Base-by-base conservation (phyloP, 2,329 filamentous ascomycete genomes). In the Penicillium sp. region DNA sequence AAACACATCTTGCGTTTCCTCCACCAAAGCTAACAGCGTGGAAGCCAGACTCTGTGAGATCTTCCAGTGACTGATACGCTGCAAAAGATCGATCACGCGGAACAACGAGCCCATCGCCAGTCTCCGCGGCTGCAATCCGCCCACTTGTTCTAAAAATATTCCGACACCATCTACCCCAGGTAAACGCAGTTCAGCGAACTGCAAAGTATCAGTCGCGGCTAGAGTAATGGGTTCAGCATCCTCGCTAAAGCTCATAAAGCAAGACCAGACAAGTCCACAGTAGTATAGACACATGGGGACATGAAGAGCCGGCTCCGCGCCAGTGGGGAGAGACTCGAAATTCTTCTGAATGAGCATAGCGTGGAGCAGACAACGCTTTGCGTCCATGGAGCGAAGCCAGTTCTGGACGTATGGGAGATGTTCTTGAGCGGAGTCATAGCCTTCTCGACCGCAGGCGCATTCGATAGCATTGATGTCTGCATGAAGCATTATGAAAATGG, bases 1-100 rank as follows among this genome's bases (percentile, higher is more conserved):
- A 15, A 57, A 56, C 5, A 53, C 33, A 45, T 50, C 53, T 33
- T 51, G 56, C 42, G 42, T 53, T 42, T 58, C 47, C 23, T 56
- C 56, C 21, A 53, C 50, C 42, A 56, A 10, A 2, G 48, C 50
- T 18, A 53, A 47, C 39, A 56, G 42, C 23, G 50, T 58, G 24
- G 36, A n/a, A 16, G 50, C 50, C 28, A 58, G n/a, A 39, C 45
- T 49, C 31, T 51, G 41, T 31, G 49, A 28, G 9, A 58, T 51
- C 41, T 48, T 52, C 44, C 44, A 51, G 48, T 54, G 52, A 42
- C 47, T 55, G 31, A 57, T 53, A 16, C 49, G 46, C 23, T 53
- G 45, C 36, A 55, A 29, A 29, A 57, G 38, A 53, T 55, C 47
- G 21, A 57, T 53, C 36, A 53, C 36, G 16, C 52, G 34, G 18